Evolutionary conservation across 139 green algal species (phyloP).

Genomic region (Haematococcus sp.): DNA sequence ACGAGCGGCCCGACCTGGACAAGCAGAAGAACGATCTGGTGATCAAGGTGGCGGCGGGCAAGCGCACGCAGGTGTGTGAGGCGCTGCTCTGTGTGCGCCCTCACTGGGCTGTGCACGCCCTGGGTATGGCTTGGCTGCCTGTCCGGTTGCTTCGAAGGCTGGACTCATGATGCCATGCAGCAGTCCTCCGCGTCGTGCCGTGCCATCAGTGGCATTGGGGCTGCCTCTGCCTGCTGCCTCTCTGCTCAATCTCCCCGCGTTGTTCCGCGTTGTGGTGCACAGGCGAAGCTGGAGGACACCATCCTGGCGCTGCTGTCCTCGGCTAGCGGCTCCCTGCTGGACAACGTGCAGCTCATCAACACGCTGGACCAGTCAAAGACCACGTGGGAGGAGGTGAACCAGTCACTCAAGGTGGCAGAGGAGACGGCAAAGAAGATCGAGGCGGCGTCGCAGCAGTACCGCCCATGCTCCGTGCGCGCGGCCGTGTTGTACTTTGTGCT

Average conservation of each 20-base stretch:
- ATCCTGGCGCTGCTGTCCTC: constrained; percentile 77
- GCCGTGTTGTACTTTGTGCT: constrained; percentile 81
- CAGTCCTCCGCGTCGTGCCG: no score
- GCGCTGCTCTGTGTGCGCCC: no score
- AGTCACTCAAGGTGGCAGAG: constrained; percentile 52
- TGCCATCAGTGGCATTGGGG: no score
- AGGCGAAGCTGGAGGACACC: constrained; percentile 79
- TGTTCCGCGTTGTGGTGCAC: constrained; percentile 1
- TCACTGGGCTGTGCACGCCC: no score
- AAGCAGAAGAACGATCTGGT: constrained; percentile 91
- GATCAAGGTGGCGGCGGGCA: constrained; percentile 76
- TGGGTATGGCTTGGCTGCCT: background rate
- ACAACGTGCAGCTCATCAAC: constrained; percentile 84
- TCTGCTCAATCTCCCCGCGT: no score
- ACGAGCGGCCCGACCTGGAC: constrained; percentile 79
- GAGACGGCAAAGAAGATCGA: constrained; percentile 77
- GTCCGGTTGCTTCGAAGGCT: background rate
- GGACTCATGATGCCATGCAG: background rate
- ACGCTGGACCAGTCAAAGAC: constrained; percentile 77
- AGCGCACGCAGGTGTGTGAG: constrained; percentile 55
- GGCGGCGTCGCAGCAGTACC: constrained; percentile 60
- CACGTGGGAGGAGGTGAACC: constrained; percentile 65
- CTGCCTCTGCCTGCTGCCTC: no score
- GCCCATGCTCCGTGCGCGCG: constrained; percentile 63
- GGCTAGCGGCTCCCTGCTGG: constrained; percentile 69